Percentiles rank a stretch among this genome's conserved stretches.
Evolutionary conservation across 75 land plant species (phyloP).

Genomic region (Sequoiadendron giganteum): DNA sequence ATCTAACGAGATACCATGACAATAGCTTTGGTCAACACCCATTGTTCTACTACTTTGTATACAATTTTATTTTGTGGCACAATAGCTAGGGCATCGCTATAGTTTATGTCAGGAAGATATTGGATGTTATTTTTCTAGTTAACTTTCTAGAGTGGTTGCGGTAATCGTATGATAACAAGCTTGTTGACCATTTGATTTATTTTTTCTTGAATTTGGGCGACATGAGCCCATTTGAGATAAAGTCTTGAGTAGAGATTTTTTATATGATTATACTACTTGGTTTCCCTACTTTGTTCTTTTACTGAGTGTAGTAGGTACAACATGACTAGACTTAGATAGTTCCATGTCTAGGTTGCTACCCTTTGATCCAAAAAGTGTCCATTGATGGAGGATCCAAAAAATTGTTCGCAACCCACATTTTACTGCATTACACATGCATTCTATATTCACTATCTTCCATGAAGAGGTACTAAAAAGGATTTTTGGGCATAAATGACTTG

Average conservation of each 20-base stretch:
- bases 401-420: not conserved
- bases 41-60: too few species aligned
- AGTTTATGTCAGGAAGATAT: not conserved
- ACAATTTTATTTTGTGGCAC: not conserved
- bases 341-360: not conserved
- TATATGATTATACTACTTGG: not conserved
- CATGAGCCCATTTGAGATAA: not conserved
- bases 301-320: not conserved
- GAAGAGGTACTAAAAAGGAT: not conserved
- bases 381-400: not conserved
- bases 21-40: not conserved
- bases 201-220: not conserved
- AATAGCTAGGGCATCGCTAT: not conserved
- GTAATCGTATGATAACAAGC: too few species aligned
- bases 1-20: too few species aligned
- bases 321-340: not conserved
- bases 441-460: not conserved
- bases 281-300: not conserved
- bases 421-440: not conserved
- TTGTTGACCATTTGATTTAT: not conserved
- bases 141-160: too few species aligned
- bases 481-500: not conserved
- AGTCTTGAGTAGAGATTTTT: too few species aligned
- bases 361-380: not conserved
- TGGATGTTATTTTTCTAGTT: not conserved